Evolutionary conservation across 2,329 filamentous ascomycete species (phyloP).

Genomic region (Byssothecium circinans): DNA sequence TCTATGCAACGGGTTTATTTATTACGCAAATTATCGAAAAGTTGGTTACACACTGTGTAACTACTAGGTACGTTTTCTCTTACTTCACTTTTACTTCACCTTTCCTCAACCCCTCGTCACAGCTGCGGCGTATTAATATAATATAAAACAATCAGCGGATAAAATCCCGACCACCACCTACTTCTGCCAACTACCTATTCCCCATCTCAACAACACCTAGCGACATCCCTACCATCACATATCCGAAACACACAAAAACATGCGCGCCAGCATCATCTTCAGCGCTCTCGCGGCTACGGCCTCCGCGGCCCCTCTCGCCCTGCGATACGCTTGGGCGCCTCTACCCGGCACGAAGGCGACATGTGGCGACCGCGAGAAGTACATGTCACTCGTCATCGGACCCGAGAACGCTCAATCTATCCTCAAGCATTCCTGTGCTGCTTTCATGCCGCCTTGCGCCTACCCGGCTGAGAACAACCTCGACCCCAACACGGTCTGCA

Average conservation of each 20-base stretch:
- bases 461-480: constrained; percentile 18
- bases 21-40: too few species aligned
- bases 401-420: constrained; percentile 8
- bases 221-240: not conserved
- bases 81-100: not conserved
- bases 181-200: not conserved
- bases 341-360: not conserved
- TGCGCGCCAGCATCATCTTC: not conserved
- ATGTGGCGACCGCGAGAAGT: constrained; percentile 2
- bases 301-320: not conserved
- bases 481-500: constrained; percentile 16
- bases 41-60: too few species aligned
- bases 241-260: not conserved
- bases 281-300: not conserved
- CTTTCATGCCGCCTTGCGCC: constrained; percentile 32
- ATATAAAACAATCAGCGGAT: not conserved
- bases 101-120: not conserved
- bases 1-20: not conserved
- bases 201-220: not conserved
- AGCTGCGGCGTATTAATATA: not conserved
- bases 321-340: not conserved
- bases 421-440: constrained; percentile 28
- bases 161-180: not conserved
- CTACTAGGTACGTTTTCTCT: not conserved
- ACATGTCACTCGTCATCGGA: constrained; percentile 1